Evolutionary conservation across 176 grass and related monocot genomes (phyloP).

Genomic region (Triticum turgidum): DNA sequence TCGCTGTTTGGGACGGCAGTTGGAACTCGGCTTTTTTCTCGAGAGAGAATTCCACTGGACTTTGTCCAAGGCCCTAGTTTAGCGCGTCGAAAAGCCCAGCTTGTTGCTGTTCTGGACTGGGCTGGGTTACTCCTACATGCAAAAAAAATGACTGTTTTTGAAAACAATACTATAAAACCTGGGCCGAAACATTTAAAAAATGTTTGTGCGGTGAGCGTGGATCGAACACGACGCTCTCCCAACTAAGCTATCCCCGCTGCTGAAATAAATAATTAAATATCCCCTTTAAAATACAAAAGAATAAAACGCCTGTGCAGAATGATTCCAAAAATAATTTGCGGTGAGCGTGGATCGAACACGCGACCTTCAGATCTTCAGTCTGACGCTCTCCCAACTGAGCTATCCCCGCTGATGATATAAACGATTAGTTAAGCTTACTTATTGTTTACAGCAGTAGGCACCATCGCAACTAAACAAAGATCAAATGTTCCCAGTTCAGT

Average conservation of each 20-base stretch:
- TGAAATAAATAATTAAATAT: background rate
- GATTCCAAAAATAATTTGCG: no score
- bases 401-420: slow-evolving; percentile 50
- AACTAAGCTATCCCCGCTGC: slow-evolving; percentile 88
- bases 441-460: no score
- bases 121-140: background rate
- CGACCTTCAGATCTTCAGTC: slow-evolving; percentile 95
- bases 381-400: slow-evolving; percentile 96
- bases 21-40: no score
- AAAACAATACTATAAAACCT: background rate
- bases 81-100: background rate
- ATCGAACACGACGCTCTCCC: slow-evolving; percentile 87
- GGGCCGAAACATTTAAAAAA: background rate
- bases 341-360: slow-evolving; percentile 69
- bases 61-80: no score
- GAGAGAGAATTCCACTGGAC: no score
- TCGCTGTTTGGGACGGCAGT: no score
- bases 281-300: no score
- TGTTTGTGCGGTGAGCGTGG: slow-evolving; percentile 54
- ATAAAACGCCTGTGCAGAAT: no score
- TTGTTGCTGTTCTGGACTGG: background rate
- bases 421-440: no score
- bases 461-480: no score
- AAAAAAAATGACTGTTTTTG: no score
- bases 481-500: no score